Evolutionary conservation across 179 eudicot genomes (phyloP), one percentile per base, ranked within the genome.

Genomic region (Amaranthus tricolor): DNA sequence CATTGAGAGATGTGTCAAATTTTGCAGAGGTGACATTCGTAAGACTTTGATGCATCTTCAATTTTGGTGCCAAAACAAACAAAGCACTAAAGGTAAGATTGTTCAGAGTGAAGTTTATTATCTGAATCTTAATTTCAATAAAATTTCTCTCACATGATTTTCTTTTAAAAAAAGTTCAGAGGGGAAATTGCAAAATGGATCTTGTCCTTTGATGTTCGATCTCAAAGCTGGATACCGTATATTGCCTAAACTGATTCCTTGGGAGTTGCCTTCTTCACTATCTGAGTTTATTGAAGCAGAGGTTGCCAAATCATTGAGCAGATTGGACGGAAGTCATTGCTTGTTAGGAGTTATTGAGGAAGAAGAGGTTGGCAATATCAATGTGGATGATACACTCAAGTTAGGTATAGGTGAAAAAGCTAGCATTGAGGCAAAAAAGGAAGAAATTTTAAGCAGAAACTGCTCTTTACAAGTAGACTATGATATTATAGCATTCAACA

Each of bases 51-150:
- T 81, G 86, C 84, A 77, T 78, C 94, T 95, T 81, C 99, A 95
- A 73, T 95, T 93, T 75, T 95, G 97, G 99, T 89, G 91, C 83
- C 99, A 95, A 81, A 89, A 92, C 54, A 85, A 80, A 82, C 72
- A 75, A 73, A 55, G 44, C 67, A 50, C 21, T 11, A 70, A 73
- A 50, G 81, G 84, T 81, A 58, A 71, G 73, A 76, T 61, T 78
- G 83, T 86, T 81, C 12, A 78, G 85, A 73, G 72, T 21, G 8
- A 6, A 47, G 66, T 66, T 19, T 21, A 45, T 60, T 61, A 53
- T 62, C 54, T 62, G 47, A 40, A 45, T 45, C 31, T 47, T 52
- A 61, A 62, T 54, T 44, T 53, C 7, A 5, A 51, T 5, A 45
- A 15, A 6, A 2, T 77, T 70, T 74, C 43, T 64, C 65, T 49